Evolutionary conservation across 2,329 filamentous ascomycete species (phyloP), one percentile per base, ranked within the genome.

Genomic region (Colletotrichum sp.): DNA sequence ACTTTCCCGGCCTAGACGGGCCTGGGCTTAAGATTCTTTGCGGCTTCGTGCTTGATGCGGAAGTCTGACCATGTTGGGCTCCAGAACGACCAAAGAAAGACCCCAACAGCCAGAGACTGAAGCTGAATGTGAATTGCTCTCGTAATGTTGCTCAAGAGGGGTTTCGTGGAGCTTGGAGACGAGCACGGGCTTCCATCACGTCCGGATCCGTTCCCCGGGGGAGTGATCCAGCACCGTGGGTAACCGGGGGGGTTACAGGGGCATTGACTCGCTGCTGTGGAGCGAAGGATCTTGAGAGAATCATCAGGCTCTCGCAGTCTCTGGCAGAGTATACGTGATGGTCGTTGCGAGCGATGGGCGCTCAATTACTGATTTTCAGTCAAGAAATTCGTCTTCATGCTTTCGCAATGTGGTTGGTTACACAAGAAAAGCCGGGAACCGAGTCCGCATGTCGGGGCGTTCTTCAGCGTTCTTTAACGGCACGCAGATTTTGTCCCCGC

Each of bases 241-340:
- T 36, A 43, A 34, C 34, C 24, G 26, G 48, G 36, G 36, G 68
- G 30, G 30, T n/a, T 26, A 63, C 69, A 73, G 63, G 69, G 58
- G 26, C 38, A 12, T 68, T 72, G 63, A 73, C 43, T 75, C 63
- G 67, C 43, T 52, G 43, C 70, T 26, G n/a, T 30, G 55, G 64
- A 32, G 43, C 43, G n/a, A 52, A 21, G 43, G 43, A 52, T 52
- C n/a, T 52, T 4, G 43, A 52, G 43, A 52, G 6, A 52, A 52
- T 21, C n/a, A n/a, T 52, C 43, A 52, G n/a, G 43, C 10, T 24
- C n/a, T 52, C 43, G n/a, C 43, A 4, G 6, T 52, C 43, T 21
- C 43, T 52, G 43, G 43, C 1, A 2, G 43, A 52, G 1, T 3
- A 4, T 52, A 0, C 43, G 43, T 52, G 5, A 48, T 18, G 43